Conservation (phyloP, 495 filamentous ascomycete genomes). For the Annulohypoxylon nitens region DNA sequence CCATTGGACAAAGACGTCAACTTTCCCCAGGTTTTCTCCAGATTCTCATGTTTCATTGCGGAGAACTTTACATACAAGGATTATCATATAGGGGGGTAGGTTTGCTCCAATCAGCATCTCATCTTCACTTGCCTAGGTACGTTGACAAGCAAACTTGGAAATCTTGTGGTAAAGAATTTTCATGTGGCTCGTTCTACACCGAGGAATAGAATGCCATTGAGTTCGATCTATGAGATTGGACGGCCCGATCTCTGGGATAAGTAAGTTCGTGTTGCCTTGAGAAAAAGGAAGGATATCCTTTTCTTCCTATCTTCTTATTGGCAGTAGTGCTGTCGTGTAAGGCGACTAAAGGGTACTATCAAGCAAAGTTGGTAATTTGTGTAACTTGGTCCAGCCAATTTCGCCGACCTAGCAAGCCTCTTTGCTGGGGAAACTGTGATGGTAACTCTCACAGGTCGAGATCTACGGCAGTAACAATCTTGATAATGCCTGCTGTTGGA, state of each 20-base stretch:
- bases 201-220: conserved; percentile 13
- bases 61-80: neutral
- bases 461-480: neutral
- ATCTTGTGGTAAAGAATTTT: neutral
- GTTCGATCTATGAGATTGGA: neutral
- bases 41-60: neutral
- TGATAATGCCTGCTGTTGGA: neutral
- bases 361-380: neutral
- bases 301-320: conserved; percentile 7
- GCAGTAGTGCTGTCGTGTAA: conserved; percentile 9
- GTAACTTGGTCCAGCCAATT: conserved; percentile 9
- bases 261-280: neutral
- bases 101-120: neutral
- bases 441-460: neutral
- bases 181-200: conserved; percentile 26
- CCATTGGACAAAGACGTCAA: too few species aligned
- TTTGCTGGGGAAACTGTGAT: neutral
- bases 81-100: neutral
- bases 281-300: conserved; percentile 21
- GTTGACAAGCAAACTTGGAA: conserved; percentile 1
- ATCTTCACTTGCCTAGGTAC: neutral
- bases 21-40: conserved; percentile 10
- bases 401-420: conserved; percentile 7
- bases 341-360: neutral
- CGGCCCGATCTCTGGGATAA: neutral